Conservation (phyloP, 805 yeast genomes). For the Candida silvatica region DNA sequence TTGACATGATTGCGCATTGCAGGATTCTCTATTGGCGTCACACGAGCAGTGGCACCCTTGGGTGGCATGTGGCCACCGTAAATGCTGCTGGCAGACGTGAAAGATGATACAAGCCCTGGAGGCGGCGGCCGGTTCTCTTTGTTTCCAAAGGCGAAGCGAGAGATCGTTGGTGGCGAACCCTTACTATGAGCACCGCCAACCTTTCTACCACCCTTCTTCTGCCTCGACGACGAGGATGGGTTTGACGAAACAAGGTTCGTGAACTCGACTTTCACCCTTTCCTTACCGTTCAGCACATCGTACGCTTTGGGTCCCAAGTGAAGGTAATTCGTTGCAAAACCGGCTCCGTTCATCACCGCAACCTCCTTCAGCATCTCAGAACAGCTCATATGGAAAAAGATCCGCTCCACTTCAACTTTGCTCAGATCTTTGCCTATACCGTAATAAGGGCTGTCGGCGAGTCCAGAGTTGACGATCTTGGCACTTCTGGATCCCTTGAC, state of each 20-base stretch:
- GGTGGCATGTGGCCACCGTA: slow-evolving; percentile 5
- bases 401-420: slow-evolving; percentile 70
- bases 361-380: slow-evolving; percentile 62
- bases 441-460: slow-evolving; percentile 49
- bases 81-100: slow-evolving; percentile 13
- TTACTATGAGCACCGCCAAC: too few relatives aligned
- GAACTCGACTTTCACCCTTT: slow-evolving; percentile 45
- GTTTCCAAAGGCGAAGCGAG: slow-evolving; percentile 7
- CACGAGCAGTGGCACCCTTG: slow-evolving; percentile 11
- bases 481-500: slow-evolving; percentile 62
- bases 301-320: slow-evolving; percentile 50
- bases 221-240: slow-evolving; percentile 2
- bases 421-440: slow-evolving; percentile 61
- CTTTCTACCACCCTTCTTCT: too few relatives aligned
- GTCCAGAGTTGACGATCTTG: slow-evolving; percentile 57
- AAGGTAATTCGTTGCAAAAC: slow-evolving; percentile 75
- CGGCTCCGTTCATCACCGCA: slow-evolving; percentile 54
- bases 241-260: slow-evolving; percentile 10
- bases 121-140: too few relatives aligned
- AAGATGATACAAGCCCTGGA: too few relatives aligned
- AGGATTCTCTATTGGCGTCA: slow-evolving; percentile 9
- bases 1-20: slow-evolving; percentile 22
- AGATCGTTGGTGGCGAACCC: slow-evolving; percentile 3
- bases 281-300: slow-evolving; percentile 33
- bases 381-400: slow-evolving; percentile 69